phyloP scores from a whole-genome alignment of 2,329 filamentous ascomycete species.

The Exutisphaerella laricina region DNA sequence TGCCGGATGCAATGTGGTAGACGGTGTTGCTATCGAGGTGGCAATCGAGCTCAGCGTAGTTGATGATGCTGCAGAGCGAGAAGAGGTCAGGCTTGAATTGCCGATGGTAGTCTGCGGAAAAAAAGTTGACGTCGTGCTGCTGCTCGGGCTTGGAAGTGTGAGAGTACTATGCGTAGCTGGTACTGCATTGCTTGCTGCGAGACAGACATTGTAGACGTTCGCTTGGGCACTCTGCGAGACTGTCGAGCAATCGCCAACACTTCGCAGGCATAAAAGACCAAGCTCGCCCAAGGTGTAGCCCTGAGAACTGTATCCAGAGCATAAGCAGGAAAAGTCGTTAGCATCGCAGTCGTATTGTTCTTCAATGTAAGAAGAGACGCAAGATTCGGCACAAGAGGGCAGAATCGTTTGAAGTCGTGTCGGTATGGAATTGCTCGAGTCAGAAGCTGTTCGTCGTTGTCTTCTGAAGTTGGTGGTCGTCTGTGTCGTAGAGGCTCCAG shows the following conservation, averaged over 20 bases:
- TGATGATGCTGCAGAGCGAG: not conserved
- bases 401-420: constrained; percentile 20
- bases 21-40: not conserved
- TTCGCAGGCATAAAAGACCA: constrained; percentile 26
- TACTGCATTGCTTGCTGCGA: constrained; percentile 20
- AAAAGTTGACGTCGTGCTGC: not conserved
- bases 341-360: constrained; percentile 21
- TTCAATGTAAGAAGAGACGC: constrained; percentile 24
- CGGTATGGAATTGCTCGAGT: constrained; percentile 8
- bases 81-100: not conserved
- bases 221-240: constrained; percentile 6
- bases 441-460: constrained; percentile 6
- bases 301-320: constrained; percentile 28
- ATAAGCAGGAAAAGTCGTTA: constrained; percentile 27
- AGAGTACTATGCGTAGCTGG: constrained; percentile 24
- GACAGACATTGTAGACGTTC: constrained; percentile 28
- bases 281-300: constrained; percentile 33
- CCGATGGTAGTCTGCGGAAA: not conserved
- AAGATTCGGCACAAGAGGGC: constrained; percentile 29
- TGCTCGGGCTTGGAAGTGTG: constrained; percentile 5
- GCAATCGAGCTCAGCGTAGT: not conserved
- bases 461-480: constrained; percentile 4
- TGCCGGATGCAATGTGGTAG: not conserved
- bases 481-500: constrained; percentile 5
- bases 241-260: constrained; percentile 7